Percentiles rank a stretch among this genome's conserved stretches.
phyloP scores from a whole-genome alignment of 345 rosid genomes.

The Bruguiera gymnorhiza region DNA sequence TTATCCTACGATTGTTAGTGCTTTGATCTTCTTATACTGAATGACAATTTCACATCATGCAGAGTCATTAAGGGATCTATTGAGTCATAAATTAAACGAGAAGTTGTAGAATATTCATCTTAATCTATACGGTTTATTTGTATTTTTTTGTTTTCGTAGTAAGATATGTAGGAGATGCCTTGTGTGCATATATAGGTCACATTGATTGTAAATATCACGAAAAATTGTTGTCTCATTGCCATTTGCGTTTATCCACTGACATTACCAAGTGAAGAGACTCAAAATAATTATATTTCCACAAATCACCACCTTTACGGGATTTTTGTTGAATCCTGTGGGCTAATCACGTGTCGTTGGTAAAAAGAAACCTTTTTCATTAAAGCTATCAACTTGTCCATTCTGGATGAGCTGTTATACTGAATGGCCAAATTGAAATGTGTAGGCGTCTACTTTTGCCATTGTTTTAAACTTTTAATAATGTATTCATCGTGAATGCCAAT shows the following conservation, averaged over 20 bases:
- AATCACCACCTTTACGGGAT: not conserved
- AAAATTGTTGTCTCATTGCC: not conserved
- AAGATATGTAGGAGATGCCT: too few relatives aligned
- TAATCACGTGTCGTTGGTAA: not conserved
- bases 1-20: too few relatives aligned
- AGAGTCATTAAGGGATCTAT: too few relatives aligned
- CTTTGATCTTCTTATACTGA: too few relatives aligned
- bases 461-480: constrained; percentile 5
- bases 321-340: not conserved
- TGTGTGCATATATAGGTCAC: too few relatives aligned
- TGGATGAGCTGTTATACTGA: constrained; percentile 6
- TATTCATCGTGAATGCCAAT: constrained; percentile 3
- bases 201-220: too few relatives aligned
- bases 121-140: too few relatives aligned
- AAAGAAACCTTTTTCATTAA: not conserved
- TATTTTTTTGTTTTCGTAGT: too few relatives aligned
- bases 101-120: too few relatives aligned
- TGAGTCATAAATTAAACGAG: too few relatives aligned
- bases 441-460: not conserved
- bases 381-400: constrained; percentile 1
- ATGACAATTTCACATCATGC: too few relatives aligned
- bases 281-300: not conserved
- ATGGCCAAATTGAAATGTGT: constrained; percentile 2
- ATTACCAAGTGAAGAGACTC: not conserved
- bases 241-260: not conserved